Base-by-base conservation (phyloP, 805 yeast genomes). In the Saccharomycopsis javanensis region DNA sequence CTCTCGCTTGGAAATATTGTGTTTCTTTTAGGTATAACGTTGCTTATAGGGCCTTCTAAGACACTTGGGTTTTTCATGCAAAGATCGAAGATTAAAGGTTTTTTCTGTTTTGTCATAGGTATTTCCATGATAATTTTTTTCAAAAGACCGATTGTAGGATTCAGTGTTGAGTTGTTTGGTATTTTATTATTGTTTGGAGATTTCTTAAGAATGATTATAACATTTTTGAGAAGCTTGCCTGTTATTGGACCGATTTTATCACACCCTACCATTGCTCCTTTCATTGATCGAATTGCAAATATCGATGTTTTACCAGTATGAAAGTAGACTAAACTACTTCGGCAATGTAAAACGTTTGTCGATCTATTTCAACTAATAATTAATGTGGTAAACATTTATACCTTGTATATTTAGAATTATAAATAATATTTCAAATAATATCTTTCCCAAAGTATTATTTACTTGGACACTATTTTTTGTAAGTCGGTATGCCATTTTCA, bases 101-200 rank as follows among this genome's bases (percentile, higher is more conserved):
- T 96, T 0, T 62, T 91, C 13, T 88, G 91, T 63, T 90, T 94
- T 66, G 73, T 73, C 2, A 55, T 80, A 5, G 99, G 99, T 1
- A 82, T 94, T 13, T 55, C 84, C 13, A 71, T 92, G 63, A 92
- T 94, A 55, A 72, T 92, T 57, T 53, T 60, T 25, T 65, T 80
- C 64, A 86, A 86, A 65, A 78, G 85, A 72, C 81, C 97, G 1
- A 87, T 94, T 66, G 65, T 84, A 27, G 99, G 99, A 7, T 92
- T 94, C 66, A 68, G 85, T 1, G 72, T 92, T 42, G 99, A 92
- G 69, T 80, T 85, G 54, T 73, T 91, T 61, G 99, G 99, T n/a
- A 88, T 92, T 27, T 71, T 92, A 60, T 91, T 88, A 6, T 74
- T 92, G 37, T 92, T 94, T 72, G 99, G 90, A 37, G 98, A 94